Evolutionary conservation across 1,284 basidiomycete species (phyloP).

Genomic region (Leccinum holopus): DNA sequence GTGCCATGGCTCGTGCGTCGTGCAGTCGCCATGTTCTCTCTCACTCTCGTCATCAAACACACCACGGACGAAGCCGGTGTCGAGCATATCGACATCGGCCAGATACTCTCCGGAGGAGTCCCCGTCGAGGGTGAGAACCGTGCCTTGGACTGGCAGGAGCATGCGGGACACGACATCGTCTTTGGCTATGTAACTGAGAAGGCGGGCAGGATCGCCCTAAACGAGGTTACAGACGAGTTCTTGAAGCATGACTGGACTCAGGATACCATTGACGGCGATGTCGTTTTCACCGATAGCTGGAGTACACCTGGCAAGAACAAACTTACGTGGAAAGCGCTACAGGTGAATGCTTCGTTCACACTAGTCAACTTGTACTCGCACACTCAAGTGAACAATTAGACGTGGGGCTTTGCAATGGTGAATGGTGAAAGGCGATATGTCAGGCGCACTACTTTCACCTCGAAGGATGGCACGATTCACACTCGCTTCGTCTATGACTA

Average conservation of each 20-base stretch:
- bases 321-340: constrained; percentile 53
- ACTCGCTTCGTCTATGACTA: constrained; percentile 69
- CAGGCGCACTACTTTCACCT: constrained; percentile 65
- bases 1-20: constrained; percentile 47
- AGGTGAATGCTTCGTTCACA: constrained; percentile 39
- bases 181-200: constrained; percentile 49
- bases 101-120: constrained; percentile 46
- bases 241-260: constrained; percentile 54
- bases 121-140: constrained; percentile 42
- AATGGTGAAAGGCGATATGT: constrained; percentile 60
- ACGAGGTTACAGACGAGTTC: constrained; percentile 50
- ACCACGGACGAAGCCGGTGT: constrained; percentile 41
- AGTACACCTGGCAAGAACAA: constrained; percentile 55
- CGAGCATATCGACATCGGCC: constrained; percentile 48
- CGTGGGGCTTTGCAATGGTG: constrained; percentile 68
- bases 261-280: constrained; percentile 51
- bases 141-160: constrained; percentile 40
- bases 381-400: constrained; percentile 37
- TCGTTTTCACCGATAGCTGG: constrained; percentile 49
- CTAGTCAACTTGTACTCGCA: constrained; percentile 6
- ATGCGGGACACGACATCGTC: constrained; percentile 39
- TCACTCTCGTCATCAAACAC: constrained; percentile 45
- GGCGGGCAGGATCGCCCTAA: constrained; percentile 47
- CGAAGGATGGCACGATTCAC: constrained; percentile 49
- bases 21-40: constrained; percentile 39